Conservation (phyloP, 306 rosid genomes). For the Styphnolobium japonicum region DNA sequence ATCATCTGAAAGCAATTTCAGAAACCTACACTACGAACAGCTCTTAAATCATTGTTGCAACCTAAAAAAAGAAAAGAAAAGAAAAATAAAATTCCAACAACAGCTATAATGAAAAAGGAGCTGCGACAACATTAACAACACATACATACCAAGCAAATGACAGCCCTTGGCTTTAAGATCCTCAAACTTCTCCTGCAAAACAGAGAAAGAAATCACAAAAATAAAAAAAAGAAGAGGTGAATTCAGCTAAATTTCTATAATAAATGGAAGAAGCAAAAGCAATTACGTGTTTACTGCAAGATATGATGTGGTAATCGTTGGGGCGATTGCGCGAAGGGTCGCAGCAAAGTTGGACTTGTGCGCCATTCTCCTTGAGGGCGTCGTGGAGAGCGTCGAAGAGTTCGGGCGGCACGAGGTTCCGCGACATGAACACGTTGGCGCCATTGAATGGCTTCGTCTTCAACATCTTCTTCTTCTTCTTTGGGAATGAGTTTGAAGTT, state of each 20-base stretch:
- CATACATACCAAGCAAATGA: slow-evolving; percentile 65
- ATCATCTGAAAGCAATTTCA: neutral
- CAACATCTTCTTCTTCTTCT: slow-evolving; percentile 50
- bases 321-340: slow-evolving; percentile 80
- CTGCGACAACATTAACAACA: neutral
- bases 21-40: neutral
- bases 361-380: slow-evolving; percentile 79
- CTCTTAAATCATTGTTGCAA: neutral
- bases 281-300: slow-evolving; percentile 72
- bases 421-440: slow-evolving; percentile 78
- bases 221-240: neutral
- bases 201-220: neutral
- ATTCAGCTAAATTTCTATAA: neutral
- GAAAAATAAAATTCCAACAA: neutral
- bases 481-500: too few species aligned
- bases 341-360: slow-evolving; percentile 73
- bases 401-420: slow-evolving; percentile 89
- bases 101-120: neutral
- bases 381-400: slow-evolving; percentile 83
- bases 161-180: slow-evolving; percentile 82
- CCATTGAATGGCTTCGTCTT: slow-evolving; percentile 69
- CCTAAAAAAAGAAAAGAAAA: neutral
- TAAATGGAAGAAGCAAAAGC: too few species aligned
- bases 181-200: slow-evolving; percentile 72
- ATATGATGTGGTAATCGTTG: slow-evolving; percentile 75